Conservation (phyloP, 768 basidiomycete genomes). For the Macrolepiota dolichaula region DNA sequence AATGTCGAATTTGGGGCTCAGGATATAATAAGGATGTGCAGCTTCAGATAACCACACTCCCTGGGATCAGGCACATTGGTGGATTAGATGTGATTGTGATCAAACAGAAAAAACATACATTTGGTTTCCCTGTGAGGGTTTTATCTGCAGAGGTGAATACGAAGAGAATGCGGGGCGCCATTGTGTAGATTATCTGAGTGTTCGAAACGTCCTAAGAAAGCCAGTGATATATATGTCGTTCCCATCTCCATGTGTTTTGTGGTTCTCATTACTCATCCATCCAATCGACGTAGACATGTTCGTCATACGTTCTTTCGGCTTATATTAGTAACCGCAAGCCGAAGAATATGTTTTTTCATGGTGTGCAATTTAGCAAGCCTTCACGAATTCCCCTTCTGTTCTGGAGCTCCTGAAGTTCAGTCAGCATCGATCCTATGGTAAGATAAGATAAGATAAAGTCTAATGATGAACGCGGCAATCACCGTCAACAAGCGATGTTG, state of each 20-base stretch:
- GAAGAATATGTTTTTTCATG: not conserved
- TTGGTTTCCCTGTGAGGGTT: slow-evolving; percentile 47
- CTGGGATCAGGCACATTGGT: slow-evolving; percentile 27
- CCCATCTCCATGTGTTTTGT: not conserved
- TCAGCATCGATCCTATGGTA: not conserved
- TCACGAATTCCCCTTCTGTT: too few species aligned
- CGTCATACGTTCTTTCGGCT: not conserved
- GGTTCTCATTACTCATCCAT: slow-evolving; percentile 10
- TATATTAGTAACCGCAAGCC: not conserved
- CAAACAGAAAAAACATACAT: slow-evolving; percentile 31
- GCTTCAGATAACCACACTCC: slow-evolving; percentile 81
- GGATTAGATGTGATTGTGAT: not conserved
- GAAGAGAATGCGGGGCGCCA: slow-evolving; percentile 57
- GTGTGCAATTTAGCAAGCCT: too few species aligned
- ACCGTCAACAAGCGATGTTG: slow-evolving; percentile 4
- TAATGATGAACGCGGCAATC: slow-evolving; percentile 13
- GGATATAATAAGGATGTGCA: slow-evolving; percentile 66
- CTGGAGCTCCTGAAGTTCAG: too few species aligned
- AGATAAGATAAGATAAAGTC: slow-evolving; percentile 1
- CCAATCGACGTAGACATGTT: not conserved
- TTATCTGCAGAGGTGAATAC: slow-evolving; percentile 70
- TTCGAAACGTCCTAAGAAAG: not conserved
- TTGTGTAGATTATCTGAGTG: slow-evolving; percentile 5
- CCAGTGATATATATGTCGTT: not conserved
- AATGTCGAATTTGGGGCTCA: slow-evolving; percentile 46